Evolutionary conservation across 192 early-diverging fungal genomes (phyloP), one percentile per base, ranked within the genome.

Genomic region (Entrophospora sp.): DNA sequence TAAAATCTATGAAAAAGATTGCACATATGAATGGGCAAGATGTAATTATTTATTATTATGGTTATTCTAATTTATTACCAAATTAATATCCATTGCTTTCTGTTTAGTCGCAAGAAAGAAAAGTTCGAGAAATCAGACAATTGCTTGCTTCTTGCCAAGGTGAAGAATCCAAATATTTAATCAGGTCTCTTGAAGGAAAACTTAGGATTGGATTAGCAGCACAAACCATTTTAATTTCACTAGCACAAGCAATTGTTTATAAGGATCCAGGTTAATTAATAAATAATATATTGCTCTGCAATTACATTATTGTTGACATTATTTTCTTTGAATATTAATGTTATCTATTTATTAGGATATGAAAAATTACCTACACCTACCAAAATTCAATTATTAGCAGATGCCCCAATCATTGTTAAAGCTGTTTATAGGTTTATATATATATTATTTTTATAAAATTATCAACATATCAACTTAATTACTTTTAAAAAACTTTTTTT

Each of bases 121-220:
- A 96, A 67, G 73, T 88, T 20, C 78, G 81, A 20, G 82, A 85
- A 65, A 97, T 97, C 36, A 80, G 82, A 10, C 79, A 81, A 5
- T 70, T 97, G 32, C 71, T 97, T 36, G 85, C 86, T 10, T 76
- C 87, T 9, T 94, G 91, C 71, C 68, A 75, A 44, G 86, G 79
- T 58, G 93, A 97, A 73, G 83, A 66, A n/a, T 31, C 92, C 27
- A 94, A 92, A 71, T 97, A 83, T 66, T 71, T 97, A 42, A 93
- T 94, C 44, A 74, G 92, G 81, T 89, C 88, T 18, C 70, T 95
- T 36, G 92, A 95, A 71, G 97, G 95, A 40, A 94, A 96, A 67
- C 78, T 99, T 55, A 85, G 97, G 22, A 97, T 99, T 64, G 95
- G 96, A 27, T 75, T 99, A 24, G 97, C 96, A 1, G 95, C 97